Base-by-base conservation (phyloP, 1,284 basidiomycete species). In the Afroboletus lepidellus region DNA sequence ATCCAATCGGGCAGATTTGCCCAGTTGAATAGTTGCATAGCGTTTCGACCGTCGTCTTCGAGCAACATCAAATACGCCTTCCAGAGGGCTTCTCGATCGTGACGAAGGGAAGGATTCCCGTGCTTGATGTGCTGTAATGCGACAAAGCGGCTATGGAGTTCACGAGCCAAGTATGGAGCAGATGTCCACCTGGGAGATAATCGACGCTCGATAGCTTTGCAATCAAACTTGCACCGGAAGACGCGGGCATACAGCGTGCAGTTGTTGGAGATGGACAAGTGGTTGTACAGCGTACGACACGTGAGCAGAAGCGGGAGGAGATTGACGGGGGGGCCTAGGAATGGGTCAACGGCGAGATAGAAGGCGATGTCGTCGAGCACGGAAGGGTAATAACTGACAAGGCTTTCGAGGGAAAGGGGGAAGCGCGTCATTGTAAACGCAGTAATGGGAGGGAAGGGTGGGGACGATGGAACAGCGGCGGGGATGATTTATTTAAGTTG, bases 11-110 rank as follows among this genome's bases (percentile, higher is more conserved):
- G 56, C 9, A 72, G 46, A 45, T 59, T 58, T 25, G 77, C 77
- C 72, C 75, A 78, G 23, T 62, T 54, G 20, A 68, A 44, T n/a
- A 79, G 68, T 54, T 87, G 86, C 2, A 61, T 62, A 37, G 77
- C 67, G 62, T 90, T 91, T 62, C 76, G 75, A 36, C 84, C 84
- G 58, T 90, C 84, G 62, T 84, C 84, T 70, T 90, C 88, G 9
- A 79, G 69, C 54, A 87, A 62, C 82, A 90, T 85, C 53, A 89
- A 58, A 62, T 84, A 87, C 0, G 79, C 75, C 16, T 75, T 78
- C 84, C 86, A 89, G 16, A 79, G 63, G 49, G 77, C 74, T 33
- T 74, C 69, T 33, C 59, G 41, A 36, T 67, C 54, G 18, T 65
- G 59, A n/a, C 55, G 47, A 23, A 49, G 27, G 45, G 56, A 56